Evolutionary conservation across 257 asterid species (phyloP), one percentile per base, ranked within the genome.

Genomic region (Solanum tarijense): DNA sequence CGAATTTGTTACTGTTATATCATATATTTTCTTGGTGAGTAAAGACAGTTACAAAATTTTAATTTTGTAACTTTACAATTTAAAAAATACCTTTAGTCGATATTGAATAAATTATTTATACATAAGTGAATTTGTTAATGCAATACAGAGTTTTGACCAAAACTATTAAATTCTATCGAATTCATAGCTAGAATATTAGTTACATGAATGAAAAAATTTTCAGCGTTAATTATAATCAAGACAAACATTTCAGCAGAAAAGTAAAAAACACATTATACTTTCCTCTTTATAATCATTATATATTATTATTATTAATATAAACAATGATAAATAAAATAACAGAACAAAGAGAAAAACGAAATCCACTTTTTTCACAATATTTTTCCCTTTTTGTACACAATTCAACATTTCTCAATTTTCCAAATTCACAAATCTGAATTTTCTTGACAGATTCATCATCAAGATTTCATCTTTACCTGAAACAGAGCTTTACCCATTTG

Each of bases 101-200:
- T 29, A 29, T 14, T 14, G 3, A 31, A 73, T 73, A 21, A 34
- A 20, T 18, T 73, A 20, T 9, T 1, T 21, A 18, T 73, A 73
- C 2, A 35, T 32, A 72, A 9, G 1, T 9, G 1, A 34, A 18
- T 20, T 34, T 32, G 2, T 18, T 34, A 34, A 9, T 34, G 13
- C 4, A 20, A 18, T 73, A 73, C 16, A 34, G 0, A 0, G 0
- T 35, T 5, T 3, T 21, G 12, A 3, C 0, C 7, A 39, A 75
- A 36, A 1, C 1, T 38, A 75, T 0, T 23, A 1, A 7, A 38
- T 36, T 21, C 2, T 38, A 36, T 5, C 2, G 6, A 12, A 23
- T 36, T 11, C 0, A 0, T 71, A 7, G 3, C 6, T 31, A 16
- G 3, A 68, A 55, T 18, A 52, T 18, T 52, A 55, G n/a, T 6